Percentiles rank a stretch among this genome's conserved stretches.
Evolutionary conservation across 306 rosid genomes (phyloP).

Genomic region (Urtica urens): DNA sequence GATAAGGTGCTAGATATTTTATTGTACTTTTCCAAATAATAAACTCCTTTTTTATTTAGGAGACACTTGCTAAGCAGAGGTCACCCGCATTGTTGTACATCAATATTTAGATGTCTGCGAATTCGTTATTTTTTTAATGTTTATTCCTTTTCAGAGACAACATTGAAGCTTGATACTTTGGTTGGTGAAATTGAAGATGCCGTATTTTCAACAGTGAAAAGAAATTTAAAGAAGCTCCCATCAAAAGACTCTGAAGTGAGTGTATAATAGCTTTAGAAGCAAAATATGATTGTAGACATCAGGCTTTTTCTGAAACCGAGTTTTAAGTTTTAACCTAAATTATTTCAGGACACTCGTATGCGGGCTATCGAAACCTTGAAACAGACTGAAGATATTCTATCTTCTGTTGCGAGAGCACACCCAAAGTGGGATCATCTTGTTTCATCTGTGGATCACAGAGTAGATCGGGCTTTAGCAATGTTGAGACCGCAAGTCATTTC

Average conservation of each 20-base stretch:
- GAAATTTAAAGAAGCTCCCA: constrained; percentile 50
- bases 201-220: constrained; percentile 60
- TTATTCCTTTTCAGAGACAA: constrained; percentile 80
- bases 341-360: constrained; percentile 49
- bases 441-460: constrained; percentile 85
- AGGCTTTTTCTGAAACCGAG: not conserved
- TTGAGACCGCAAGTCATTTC: constrained; percentile 90
- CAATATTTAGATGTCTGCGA: constrained; percentile 1
- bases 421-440: constrained; percentile 80
- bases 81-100: not conserved
- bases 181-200: constrained; percentile 91
- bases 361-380: constrained; percentile 59
- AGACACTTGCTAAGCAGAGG: no score
- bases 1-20: not conserved
- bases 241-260: constrained; percentile 61
- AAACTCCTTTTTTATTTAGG: not conserved
- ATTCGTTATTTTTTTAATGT: constrained; percentile 13
- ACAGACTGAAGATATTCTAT: constrained; percentile 45
- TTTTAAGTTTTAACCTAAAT: constrained; percentile 19
- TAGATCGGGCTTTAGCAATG: constrained; percentile 80
- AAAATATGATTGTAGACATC: constrained; percentile 3
- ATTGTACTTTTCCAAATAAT: not conserved
- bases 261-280: constrained; percentile 1
- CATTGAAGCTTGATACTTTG: constrained; percentile 76
- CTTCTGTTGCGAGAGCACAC: constrained; percentile 45